phyloP scores from a whole-genome alignment of 2,329 filamentous ascomycete species.

The Leptosphaerulina australis region DNA sequence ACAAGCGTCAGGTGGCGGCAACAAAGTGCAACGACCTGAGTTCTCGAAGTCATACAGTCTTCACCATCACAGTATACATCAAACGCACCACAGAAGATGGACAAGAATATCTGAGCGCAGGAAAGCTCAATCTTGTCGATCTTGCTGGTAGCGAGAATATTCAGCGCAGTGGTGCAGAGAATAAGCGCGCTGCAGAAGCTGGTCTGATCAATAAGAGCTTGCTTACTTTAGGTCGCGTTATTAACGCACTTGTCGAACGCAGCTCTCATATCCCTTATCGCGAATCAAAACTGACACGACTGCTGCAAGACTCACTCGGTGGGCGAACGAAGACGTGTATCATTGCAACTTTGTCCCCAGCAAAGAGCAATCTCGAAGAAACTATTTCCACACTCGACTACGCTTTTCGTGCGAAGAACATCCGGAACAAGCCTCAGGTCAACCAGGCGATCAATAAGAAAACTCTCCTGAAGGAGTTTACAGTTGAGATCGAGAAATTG shows the following conservation, averaged over 20 bases:
- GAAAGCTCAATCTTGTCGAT: slow-evolving; percentile 96
- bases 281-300: slow-evolving; percentile 92
- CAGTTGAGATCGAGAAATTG: slow-evolving; percentile 88
- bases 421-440: slow-evolving; percentile 94
- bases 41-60: slow-evolving; percentile 95
- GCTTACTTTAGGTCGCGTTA: slow-evolving; percentile 91
- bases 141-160: slow-evolving; percentile 98
- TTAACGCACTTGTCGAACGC: slow-evolving; percentile 94
- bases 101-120: slow-evolving; percentile 87
- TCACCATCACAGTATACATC: slow-evolving; percentile 91
- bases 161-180: slow-evolving; percentile 93
- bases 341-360: slow-evolving; percentile 93
- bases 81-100: slow-evolving; percentile 81
- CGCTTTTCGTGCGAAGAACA: slow-evolving; percentile 97
- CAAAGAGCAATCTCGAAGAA: slow-evolving; percentile 93
- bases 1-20: slow-evolving; percentile 95
- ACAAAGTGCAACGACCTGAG: slow-evolving; percentile 99
- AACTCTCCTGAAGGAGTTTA: slow-evolving; percentile 87
- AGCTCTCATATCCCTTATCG: slow-evolving; percentile 87
- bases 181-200: slow-evolving; percentile 94
- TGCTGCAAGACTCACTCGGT: slow-evolving; percentile 95
- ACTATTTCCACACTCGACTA: slow-evolving; percentile 98
- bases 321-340: slow-evolving; percentile 98
- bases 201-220: slow-evolving; percentile 98
- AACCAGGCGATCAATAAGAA: slow-evolving; percentile 94